Evolutionary conservation across 164 flowering plant genomes (phyloP), one percentile per base, ranked within the genome.

Genomic region (Dillenia turbinata): DNA sequence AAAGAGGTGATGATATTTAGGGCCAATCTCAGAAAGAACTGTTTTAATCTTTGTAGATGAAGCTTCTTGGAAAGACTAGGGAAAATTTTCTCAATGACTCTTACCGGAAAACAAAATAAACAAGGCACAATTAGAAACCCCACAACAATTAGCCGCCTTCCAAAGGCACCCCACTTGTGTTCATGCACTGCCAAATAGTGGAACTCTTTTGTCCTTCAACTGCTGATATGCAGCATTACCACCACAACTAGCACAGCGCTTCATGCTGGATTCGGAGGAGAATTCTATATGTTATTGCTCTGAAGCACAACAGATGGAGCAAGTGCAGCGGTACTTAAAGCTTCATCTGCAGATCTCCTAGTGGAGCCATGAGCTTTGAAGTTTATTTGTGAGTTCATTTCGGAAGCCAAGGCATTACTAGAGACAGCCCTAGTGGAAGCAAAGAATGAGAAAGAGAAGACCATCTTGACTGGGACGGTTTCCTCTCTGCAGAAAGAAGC

Each of bases 261-360:
- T 61, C 87, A 80, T 77, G 66, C 84, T 55, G 68, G 81, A 1
- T 78, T 75, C 5, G 87, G 84, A 82, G 86, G 80, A 75, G 78
- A 64, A 73, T 77, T 63, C 82, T 83, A 2, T 78, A 77, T 61
- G 60, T 60, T 55, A 75, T 79, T 73, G 86, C 86, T 51, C 17
- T 75, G 52, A 82, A 76, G 68, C 17, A 73, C 79, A 19, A 77
- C 75, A 49, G 75, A 82, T 57, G 62, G 58, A 16, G 68, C 69
- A 45, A 75, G 82, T 76, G 80, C 86, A 19, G 81, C 83, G 15
- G 53, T 81, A 66, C 68, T 77, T 46, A 75, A 81, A 57, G 83
- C 85, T 69, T 66, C 77, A 48, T 63, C 86, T 2, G 77, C 82
- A 16, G 86, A 74, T 61, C 83, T 83, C 52, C 74, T 82, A 45